Evolutionary conservation across 441 rosid genomes (phyloP), one percentile per base, ranked within the genome.

Genomic region (Euphorbia schlechtendalii): DNA sequence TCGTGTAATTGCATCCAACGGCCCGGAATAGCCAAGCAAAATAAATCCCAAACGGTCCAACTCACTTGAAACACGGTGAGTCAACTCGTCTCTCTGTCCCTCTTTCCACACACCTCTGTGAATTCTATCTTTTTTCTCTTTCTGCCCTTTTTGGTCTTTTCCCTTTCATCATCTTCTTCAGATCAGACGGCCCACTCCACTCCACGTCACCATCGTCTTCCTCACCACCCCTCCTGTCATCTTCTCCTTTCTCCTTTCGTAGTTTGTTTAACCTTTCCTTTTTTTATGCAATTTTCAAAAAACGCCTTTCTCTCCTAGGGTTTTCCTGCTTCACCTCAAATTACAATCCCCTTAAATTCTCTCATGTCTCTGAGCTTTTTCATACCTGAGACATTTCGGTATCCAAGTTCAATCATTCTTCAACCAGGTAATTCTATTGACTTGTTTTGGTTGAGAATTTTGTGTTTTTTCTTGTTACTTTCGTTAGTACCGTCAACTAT

Each of bases 131-230:
- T 38, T 72, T 69, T 56, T 32, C 72, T 57, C 17, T 59, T 58
- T 56, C 15, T 64, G 77, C 81, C 96, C 96, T 75, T 86, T 89
- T 89, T 79, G 27, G 96, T 92, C 96, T 73, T 86, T 92, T 86
- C 78, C 63, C 24, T 17, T 8, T n/a, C 20, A 32, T 71, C 63
- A 61, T 52, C 67, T 53, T 66, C 46, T 11, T 58, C 56, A 10
- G 52, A 87, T 86, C 95, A 70, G 77, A 87, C 90, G 91, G 89
- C 73, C 78, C 85, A 54, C 71, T 43, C 74, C 56, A 45, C 45
- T 76, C 92, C 93, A 92, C 96, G 93, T 88, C 92, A 81, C 69
- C 89, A 68, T 81, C 96, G 93, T 84, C 96, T 82, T 85, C 96
- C 78, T 78, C 96, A 75, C 73, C 82, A 61, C 76, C 68, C 46